Base-by-base conservation (phyloP, 2,329 filamentous ascomycete species). In the Pestalotiopsis fici region DNA sequence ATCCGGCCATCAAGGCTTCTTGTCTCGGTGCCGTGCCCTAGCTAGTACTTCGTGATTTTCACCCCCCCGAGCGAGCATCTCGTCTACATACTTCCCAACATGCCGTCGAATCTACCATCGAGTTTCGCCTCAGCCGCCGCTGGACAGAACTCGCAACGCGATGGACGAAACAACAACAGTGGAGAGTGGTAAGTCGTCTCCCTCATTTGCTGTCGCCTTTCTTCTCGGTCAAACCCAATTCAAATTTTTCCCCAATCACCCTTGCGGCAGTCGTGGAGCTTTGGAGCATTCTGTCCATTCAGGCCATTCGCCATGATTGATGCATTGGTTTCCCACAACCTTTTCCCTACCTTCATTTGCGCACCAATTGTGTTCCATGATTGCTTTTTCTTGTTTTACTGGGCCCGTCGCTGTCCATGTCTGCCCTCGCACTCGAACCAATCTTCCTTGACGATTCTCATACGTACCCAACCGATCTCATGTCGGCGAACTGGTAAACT, bases 51-150 rank as follows among this genome's bases (percentile, higher is more conserved):
- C 55, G 18, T 60, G 25, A 35, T 21, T 31, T 31, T 60, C 57
- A 37, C 25, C 15, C 27, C 56, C 57, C 27, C 57, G 28, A 31
- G 28, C 27, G 25, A 60, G 25, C 57, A 35, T 37, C n/a, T 35
- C 15, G 57, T 60, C 57, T 27, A 39, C n/a, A 35, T 60, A 21
- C 57, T 21, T 50, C 3, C 31, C 68, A 80, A 70, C 68, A 86
- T 94, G 91, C 88, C 91, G 83, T 89, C 90, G 79, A 90, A 92
- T 83, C 87, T 94, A 80, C 90, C 91, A 75, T 93, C 92, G 74
- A 94, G 91, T 86, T 95, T 95, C 83, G 92, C 92, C 79, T 94
- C 92, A 78, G 92, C 92, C 75, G 92, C 92, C 74, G 92, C 92
- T 78, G 92, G 92, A 80, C 91, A 93, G 80, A 90, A 86, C 75